Evolutionary conservation across 2,329 filamentous ascomycete species (phyloP), one percentile per base, ranked within the genome.

Genomic region (Atkinsonella texensis): DNA sequence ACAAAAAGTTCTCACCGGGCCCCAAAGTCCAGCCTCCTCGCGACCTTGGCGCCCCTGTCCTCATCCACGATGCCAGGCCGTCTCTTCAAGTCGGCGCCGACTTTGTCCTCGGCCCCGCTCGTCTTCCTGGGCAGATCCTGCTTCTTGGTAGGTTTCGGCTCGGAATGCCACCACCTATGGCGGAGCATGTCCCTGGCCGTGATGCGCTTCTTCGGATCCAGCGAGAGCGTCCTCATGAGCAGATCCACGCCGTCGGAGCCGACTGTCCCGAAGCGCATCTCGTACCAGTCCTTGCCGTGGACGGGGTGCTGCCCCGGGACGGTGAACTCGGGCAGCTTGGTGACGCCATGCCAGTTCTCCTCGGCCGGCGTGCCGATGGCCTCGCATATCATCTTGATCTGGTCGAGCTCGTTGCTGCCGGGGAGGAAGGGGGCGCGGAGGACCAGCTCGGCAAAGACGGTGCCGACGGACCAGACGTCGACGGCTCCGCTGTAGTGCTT

Each of bases 301-400:
- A 88, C 59, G 59, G 80, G 72, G 55, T 81, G 75, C 52, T 79
- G 71, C 5, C 80, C 78, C 1, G 84, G 77, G 1, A 85, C 78
- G n/a, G 89, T 80, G 68, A 93, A 98, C 54, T 84, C 84, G 13
- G 83, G 81, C 11, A 98, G 74, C 56, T 81, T 81, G 4, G 83
- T 83, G 8, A 98, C 90, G 31, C 91, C 91, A 1, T 93, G 90
- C 93, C 93, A 98, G 65, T 89, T 91, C 15, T 93, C 87, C 64
- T 98, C 93, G 4, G 83, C 93, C 0, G 93, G 93, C 0, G 89
- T 94, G 53, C 93, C 93, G 56, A 97, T 82, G 50, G 84, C 83
- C 62, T 89, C 81, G 64, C 84, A 89, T 56, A 97, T 94, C 58
- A 91, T 78, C 53, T 80, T 77, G 58, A 97, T 79, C 72, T 96